These are phyloP conservation scores for Penicillium palitans DNA, from an alignment of 2,329 filamentous ascomycete genomes.

Conservation along the genomic window DNA sequence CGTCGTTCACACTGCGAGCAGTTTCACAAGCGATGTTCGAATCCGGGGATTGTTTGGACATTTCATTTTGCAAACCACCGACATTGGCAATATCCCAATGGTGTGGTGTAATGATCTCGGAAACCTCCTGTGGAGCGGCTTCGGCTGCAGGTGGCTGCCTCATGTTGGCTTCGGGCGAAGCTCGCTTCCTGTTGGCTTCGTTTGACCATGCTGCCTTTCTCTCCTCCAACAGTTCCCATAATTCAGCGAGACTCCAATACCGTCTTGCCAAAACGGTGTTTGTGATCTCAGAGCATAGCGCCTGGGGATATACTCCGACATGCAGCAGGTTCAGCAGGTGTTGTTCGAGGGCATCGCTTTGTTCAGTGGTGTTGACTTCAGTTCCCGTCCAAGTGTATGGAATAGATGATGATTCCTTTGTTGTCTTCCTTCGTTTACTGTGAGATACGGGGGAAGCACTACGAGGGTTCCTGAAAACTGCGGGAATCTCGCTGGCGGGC, in stretches of 20 bases:
- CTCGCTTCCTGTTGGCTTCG: neutral
- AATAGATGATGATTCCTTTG: slow-evolving; percentile 1
- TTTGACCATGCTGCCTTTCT: slow-evolving; percentile 18
- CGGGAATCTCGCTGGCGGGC: neutral
- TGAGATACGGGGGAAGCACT: neutral
- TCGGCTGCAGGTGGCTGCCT: neutral
- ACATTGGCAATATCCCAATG: neutral
- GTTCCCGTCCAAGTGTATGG: slow-evolving; percentile 18
- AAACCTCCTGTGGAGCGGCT: neutral
- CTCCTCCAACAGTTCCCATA: slow-evolving; percentile 22
- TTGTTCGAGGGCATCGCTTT: slow-evolving; percentile 6
- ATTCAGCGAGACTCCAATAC: slow-evolving; percentile 28
- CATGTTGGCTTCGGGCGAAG: neutral
- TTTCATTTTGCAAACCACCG: neutral
- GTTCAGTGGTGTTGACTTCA: neutral
- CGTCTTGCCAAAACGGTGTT: neutral
- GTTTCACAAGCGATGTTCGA: neutral
- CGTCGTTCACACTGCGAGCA: neutral
- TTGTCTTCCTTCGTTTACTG: neutral
- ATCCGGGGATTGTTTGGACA: neutral
- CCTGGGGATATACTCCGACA: slow-evolving; percentile 13
- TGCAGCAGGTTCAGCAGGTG: slow-evolving; percentile 18
- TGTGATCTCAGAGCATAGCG: neutral
- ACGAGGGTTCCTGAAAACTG: too few species aligned
- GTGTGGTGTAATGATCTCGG: neutral